phyloP scores from a whole-genome alignment of 805 yeast genomes.

The Pichia nakasei region DNA sequence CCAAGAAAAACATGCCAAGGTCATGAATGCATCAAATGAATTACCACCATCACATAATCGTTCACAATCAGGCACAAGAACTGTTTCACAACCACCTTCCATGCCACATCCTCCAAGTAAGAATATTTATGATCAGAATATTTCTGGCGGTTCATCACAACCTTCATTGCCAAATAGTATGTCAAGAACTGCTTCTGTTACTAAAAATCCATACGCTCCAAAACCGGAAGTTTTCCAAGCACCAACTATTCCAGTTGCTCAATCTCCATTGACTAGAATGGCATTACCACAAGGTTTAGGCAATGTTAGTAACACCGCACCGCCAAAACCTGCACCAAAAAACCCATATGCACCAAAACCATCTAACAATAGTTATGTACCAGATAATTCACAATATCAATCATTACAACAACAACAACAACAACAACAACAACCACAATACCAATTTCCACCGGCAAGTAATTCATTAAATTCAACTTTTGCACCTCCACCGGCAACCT shows the following conservation, averaged over 20 bases:
- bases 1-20: not conserved
- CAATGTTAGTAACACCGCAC: conserved; percentile 6
- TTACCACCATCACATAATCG: conserved; percentile 1
- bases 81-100: conserved; percentile 25
- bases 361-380: not conserved
- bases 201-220: conserved; percentile 31
- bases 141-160: not conserved
- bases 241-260: conserved; percentile 11
- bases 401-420: conserved; percentile 8
- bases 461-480: not conserved
- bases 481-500: conserved; percentile 8
- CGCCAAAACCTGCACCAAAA: conserved; percentile 7
- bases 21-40: not conserved
- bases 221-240: conserved; percentile 19
- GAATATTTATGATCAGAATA: not conserved
- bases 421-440: not conserved
- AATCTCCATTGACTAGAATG: conserved; percentile 10
- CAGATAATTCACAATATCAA: conserved; percentile 9
- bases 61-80: conserved; percentile 12
- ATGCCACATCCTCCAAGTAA: conserved; percentile 25
- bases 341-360: conserved; percentile 8
- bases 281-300: not conserved
- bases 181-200: not conserved
- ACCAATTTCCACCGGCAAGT: not conserved
- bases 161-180: not conserved